A percentile compares a stretch with the other conserved stretches of the same genome.
These are phyloP conservation scores for Pseudocercospora cruenta DNA, from an alignment of 2,329 filamentous ascomycete genomes.

Conservation along the genomic window DNA sequence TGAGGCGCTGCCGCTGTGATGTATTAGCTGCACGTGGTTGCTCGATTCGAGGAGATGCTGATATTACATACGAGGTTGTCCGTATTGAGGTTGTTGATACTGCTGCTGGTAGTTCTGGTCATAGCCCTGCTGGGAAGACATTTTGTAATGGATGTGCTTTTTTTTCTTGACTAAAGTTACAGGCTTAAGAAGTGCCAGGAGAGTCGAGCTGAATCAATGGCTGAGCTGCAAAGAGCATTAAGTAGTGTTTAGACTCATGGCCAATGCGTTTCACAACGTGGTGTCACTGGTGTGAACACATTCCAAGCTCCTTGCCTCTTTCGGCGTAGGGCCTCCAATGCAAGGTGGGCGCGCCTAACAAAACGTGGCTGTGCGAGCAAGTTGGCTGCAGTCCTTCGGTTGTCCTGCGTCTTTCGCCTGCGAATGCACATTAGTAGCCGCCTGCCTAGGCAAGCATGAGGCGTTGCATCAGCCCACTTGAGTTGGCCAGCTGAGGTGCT, in stretches of 20 bases:
- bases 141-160: not conserved
- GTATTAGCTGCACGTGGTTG: not conserved
- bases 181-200: no score
- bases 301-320: not conserved
- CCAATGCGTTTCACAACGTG: not conserved
- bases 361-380: not conserved
- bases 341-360: not conserved
- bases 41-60: not conserved
- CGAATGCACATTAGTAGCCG: not conserved
- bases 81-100: slow-evolving; percentile 3
- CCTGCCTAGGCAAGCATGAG: not conserved
- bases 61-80: not conserved
- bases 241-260: not conserved
- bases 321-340: not conserved
- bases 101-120: not conserved
- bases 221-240: not conserved
- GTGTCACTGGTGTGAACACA: not conserved
- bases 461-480: not conserved
- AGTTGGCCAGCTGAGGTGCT: not conserved
- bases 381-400: not conserved
- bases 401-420: not conserved
- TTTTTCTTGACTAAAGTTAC: not conserved
- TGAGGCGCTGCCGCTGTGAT: not conserved
- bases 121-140: slow-evolving; percentile 4
- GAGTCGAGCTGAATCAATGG: not conserved